Conservation (phyloP, 2,329 filamentous ascomycete species). For the Orbilia blumenaviensis region DNA sequence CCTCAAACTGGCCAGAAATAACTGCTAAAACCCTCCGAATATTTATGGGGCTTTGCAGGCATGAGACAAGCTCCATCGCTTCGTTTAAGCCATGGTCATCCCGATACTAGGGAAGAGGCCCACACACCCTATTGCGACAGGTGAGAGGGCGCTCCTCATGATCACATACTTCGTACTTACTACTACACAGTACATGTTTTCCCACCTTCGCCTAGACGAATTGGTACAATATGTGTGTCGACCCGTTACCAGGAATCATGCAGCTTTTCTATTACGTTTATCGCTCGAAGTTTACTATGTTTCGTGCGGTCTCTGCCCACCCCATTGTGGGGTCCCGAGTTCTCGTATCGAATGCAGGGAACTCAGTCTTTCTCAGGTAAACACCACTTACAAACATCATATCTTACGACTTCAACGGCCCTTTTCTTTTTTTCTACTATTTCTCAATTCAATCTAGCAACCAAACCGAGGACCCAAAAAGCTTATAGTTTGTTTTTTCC, state of each 20-base stretch:
- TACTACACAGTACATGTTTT: background rate
- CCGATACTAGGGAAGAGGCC: background rate
- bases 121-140: constrained; percentile 13
- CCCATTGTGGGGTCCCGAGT: constrained; percentile 19
- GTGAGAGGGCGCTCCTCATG: constrained; percentile 20
- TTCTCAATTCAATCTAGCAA: constrained; percentile 7
- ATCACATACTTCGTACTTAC: constrained; percentile 20
- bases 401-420: background rate
- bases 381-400: constrained; percentile 7
- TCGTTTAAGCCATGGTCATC: background rate
- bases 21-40: constrained; percentile 27
- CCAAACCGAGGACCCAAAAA: constrained; percentile 4
- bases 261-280: constrained; percentile 27
- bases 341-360: constrained; percentile 16
- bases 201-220: constrained; percentile 12
- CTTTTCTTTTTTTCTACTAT: constrained; percentile 1
- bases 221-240: constrained; percentile 2
- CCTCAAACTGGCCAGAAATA: constrained; percentile 19
- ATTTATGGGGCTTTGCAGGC: constrained; percentile 8
- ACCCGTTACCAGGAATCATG: constrained; percentile 27
- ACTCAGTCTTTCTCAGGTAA: constrained; percentile 22
- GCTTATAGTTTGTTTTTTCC: constrained; percentile 36
- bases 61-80: constrained; percentile 17
- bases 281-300: constrained; percentile 9
- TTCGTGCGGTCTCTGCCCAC: background rate